A percentile compares a stretch with the other conserved stretches of the same genome.
phyloP scores from a whole-genome alignment of 139 green algal genomes.

The Haematococcus sp. region DNA sequence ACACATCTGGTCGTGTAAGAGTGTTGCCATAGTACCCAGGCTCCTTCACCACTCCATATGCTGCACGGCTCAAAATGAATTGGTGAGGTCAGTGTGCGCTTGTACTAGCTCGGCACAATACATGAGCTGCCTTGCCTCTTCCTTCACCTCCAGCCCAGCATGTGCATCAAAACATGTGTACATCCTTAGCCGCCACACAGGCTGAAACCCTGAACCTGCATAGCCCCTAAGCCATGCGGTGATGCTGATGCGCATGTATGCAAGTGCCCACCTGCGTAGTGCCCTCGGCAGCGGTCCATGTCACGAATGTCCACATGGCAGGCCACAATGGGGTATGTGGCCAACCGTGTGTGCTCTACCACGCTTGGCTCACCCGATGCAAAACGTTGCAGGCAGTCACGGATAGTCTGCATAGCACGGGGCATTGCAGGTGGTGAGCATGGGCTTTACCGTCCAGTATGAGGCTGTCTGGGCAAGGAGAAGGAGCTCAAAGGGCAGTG shows the following conservation, averaged over 20 bases:
- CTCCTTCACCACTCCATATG: slow-evolving; percentile 5
- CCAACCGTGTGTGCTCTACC: background rate
- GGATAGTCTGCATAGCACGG: slow-evolving; percentile 2
- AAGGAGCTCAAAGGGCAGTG: background rate
- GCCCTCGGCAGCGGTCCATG: too few species aligned
- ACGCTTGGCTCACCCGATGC: background rate
- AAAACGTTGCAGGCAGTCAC: background rate
- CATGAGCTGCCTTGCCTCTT: background rate
- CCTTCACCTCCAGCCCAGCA: background rate
- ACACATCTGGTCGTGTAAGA: background rate
- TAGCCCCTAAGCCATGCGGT: too few species aligned
- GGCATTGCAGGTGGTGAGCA: too few species aligned
- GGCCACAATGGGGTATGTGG: background rate
- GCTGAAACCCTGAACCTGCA: too few species aligned
- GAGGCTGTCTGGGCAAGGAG: background rate
- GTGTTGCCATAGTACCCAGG: slow-evolving; percentile 5
- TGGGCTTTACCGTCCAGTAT: too few species aligned
- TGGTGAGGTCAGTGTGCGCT: too few species aligned
- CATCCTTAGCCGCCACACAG: too few species aligned
- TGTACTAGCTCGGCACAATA: background rate
- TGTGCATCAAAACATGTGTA: too few species aligned
- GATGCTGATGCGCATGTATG: too few species aligned
- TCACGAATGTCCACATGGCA: background rate
- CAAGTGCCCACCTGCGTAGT: too few species aligned
- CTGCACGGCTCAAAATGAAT: background rate